Evolutionary conservation across 2,329 filamentous ascomycete species (phyloP).

Genomic region (Sclerotinia borealis): DNA sequence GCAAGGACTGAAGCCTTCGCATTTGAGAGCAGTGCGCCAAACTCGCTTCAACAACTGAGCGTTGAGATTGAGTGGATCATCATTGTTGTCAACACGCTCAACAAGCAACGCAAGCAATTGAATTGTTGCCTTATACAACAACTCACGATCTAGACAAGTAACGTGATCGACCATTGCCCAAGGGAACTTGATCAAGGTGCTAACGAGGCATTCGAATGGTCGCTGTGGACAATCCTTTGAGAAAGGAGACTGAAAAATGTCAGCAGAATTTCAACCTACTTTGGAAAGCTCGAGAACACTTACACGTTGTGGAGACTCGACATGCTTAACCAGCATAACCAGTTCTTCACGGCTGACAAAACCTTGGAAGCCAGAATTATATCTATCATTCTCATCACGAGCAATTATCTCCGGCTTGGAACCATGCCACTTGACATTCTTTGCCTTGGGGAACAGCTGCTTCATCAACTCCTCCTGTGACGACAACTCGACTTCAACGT

Average conservation of each 20-base stretch:
- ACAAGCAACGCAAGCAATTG: slow-evolving; percentile 44
- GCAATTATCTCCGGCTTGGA: slow-evolving; percentile 38
- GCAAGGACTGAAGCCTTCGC: slow-evolving; percentile 53
- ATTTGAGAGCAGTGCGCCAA: slow-evolving; percentile 46
- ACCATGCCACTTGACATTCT: slow-evolving; percentile 50
- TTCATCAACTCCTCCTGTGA: slow-evolving; percentile 52
- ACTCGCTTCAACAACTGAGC: slow-evolving; percentile 48
- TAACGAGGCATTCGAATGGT: slow-evolving; percentile 60
- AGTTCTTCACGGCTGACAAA: slow-evolving; percentile 59
- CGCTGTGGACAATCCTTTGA: slow-evolving; percentile 56
- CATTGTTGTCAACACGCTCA: slow-evolving; percentile 36
- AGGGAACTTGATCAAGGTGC: slow-evolving; percentile 46
- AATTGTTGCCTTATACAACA: slow-evolving; percentile 45
- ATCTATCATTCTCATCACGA: slow-evolving; percentile 32
- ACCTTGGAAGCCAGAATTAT: slow-evolving; percentile 49
- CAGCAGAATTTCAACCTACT: slow-evolving; percentile 4
- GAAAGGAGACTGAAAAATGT: slow-evolving; percentile 47
- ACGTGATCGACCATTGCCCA: slow-evolving; percentile 54
- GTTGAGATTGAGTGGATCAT: slow-evolving; percentile 43
- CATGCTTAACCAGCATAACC: slow-evolving; percentile 57
- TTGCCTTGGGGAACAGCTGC: slow-evolving; percentile 54
- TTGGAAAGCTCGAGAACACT: slow-evolving; percentile 30
- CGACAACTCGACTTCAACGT: slow-evolving; percentile 51
- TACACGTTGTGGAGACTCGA: slow-evolving; percentile 56
- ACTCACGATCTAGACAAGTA: slow-evolving; percentile 50